These are phyloP conservation scores for Phytophthora gonapodyides DNA, from an alignment of 352 stramenopile genomes.

Conservation along the genomic window DNA sequence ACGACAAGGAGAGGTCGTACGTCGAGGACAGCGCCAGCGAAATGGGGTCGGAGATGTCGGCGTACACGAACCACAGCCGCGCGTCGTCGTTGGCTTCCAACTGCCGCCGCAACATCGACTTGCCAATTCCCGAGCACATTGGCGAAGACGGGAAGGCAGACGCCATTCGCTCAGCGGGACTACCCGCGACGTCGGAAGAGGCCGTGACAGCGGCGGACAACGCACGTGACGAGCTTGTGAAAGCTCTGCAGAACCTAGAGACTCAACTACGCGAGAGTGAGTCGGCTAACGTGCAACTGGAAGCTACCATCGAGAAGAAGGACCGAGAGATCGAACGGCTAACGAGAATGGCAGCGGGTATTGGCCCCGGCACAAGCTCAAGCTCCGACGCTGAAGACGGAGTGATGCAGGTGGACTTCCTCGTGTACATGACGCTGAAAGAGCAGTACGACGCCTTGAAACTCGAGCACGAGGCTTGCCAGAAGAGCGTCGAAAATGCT, in stretches of 20 bases:
- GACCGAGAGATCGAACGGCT: conserved; percentile 53
- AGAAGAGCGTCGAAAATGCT: conserved; percentile 13
- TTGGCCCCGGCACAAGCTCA: conserved; percentile 23
- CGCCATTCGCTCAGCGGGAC: conserved; percentile 26
- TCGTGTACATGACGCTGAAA: conserved; percentile 54
- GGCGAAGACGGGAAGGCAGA: conserved; percentile 19
- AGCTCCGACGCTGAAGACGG: conserved; percentile 32
- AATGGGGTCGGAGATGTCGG: conserved; percentile 51
- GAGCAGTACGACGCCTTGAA: conserved; percentile 57
- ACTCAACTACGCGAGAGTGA: conserved; percentile 59
- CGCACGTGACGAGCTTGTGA: conserved; percentile 45
- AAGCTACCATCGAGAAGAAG: conserved; percentile 53
- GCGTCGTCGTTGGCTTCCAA: conserved; percentile 46
- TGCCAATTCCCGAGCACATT: conserved; percentile 19
- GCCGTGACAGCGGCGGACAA: conserved; percentile 18
- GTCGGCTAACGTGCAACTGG: conserved; percentile 56
- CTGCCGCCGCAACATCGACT: conserved; percentile 24
- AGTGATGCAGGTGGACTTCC: conserved; percentile 60
- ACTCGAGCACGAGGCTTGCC: conserved; percentile 45
- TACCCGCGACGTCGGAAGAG: conserved; percentile 23
- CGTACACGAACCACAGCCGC: conserved; percentile 59
- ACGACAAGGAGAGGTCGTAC: conserved; percentile 53
- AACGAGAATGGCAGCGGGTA: conserved; percentile 40
- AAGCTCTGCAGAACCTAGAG: conserved; percentile 55
- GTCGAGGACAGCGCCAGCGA: conserved; percentile 58